A percentile compares a stretch with the other conserved stretches of the same genome.
These are phyloP conservation scores for Penicillium arizonense DNA, from an alignment of 495 filamentous ascomycete genomes.

Conservation along the genomic window DNA sequence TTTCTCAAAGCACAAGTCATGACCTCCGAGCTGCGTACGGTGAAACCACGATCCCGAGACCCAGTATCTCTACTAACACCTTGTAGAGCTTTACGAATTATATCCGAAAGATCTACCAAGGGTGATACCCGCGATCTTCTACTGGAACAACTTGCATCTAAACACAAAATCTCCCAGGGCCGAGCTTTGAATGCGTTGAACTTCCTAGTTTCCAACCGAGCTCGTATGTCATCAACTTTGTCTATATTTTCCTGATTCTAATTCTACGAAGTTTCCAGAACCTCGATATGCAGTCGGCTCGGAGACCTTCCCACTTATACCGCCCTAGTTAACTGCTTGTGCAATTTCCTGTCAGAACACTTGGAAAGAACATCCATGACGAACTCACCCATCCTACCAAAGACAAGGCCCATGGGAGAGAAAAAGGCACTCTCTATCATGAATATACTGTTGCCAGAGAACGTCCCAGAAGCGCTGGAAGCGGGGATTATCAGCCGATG, in stretches of 20 bases:
- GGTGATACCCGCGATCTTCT: slow-evolving; percentile 41
- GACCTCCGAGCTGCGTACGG: slow-evolving; percentile 53
- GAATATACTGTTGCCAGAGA: slow-evolving; percentile 37
- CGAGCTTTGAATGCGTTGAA: slow-evolving; percentile 43
- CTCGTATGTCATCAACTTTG: slow-evolving; percentile 27
- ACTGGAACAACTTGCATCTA: slow-evolving; percentile 39
- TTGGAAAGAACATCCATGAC: slow-evolving; percentile 35
- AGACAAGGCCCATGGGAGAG: slow-evolving; percentile 42
- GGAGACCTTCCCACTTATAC: slow-evolving; percentile 38
- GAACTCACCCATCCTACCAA: slow-evolving; percentile 43
- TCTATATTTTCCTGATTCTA: slow-evolving; percentile 1
- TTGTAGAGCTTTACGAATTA: slow-evolving; percentile 46
- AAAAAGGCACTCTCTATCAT: slow-evolving; percentile 41
- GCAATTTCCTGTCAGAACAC: slow-evolving; percentile 46
- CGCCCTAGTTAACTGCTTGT: slow-evolving; percentile 47
- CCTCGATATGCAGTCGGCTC: slow-evolving; percentile 37
- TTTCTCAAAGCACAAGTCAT: slow-evolving; percentile 48
- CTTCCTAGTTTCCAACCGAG: slow-evolving; percentile 44
- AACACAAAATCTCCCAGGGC: slow-evolving; percentile 29
- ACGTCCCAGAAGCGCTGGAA: slow-evolving; percentile 37
- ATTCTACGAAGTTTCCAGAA: slow-evolving; percentile 34
- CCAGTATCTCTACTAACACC: slow-evolving; percentile 8
- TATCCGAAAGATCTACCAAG: slow-evolving; percentile 47
- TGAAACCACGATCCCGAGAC: not conserved
- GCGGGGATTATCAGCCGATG: slow-evolving; percentile 48